phyloP scores from a whole-genome alignment of 2,329 filamentous ascomycete species.

The Aspergillus sclerotialis region DNA sequence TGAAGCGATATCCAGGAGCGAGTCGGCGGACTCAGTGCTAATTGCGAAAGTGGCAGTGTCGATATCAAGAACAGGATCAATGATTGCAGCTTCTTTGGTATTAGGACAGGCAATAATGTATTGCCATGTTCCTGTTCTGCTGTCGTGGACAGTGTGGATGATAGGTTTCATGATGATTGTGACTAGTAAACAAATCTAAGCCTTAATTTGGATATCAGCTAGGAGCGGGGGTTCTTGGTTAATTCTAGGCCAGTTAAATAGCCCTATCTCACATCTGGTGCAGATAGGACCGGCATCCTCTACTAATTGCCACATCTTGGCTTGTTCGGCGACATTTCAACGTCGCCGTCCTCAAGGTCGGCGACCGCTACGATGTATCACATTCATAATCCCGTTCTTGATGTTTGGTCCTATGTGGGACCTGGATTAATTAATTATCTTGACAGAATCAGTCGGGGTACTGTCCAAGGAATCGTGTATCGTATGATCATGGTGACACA shows the following conservation, averaged over 20 bases:
- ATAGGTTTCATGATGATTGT: constrained; percentile 22
- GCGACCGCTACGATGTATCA: too few species aligned
- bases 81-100: constrained; percentile 45
- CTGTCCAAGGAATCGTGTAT: too few species aligned
- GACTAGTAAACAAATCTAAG: too few species aligned
- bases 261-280: background rate
- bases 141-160: constrained; percentile 35
- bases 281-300: too few species aligned
- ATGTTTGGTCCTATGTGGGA: too few species aligned
- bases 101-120: constrained; percentile 50
- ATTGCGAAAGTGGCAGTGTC: constrained; percentile 36
- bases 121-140: constrained; percentile 48
- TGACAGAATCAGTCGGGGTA: too few species aligned
- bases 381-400: too few species aligned
- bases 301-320: background rate
- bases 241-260: background rate
- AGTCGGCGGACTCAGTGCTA: constrained; percentile 45
- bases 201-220: too few species aligned
- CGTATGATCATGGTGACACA: too few species aligned
- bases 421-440: too few species aligned
- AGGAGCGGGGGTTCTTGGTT: too few species aligned
- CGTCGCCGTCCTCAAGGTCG: background rate
- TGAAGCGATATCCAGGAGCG: constrained; percentile 37
- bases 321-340: background rate
- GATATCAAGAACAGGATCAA: constrained; percentile 55